Conservation (phyloP, 306 rosid genomes). For the Lagenaria siceraria region DNA sequence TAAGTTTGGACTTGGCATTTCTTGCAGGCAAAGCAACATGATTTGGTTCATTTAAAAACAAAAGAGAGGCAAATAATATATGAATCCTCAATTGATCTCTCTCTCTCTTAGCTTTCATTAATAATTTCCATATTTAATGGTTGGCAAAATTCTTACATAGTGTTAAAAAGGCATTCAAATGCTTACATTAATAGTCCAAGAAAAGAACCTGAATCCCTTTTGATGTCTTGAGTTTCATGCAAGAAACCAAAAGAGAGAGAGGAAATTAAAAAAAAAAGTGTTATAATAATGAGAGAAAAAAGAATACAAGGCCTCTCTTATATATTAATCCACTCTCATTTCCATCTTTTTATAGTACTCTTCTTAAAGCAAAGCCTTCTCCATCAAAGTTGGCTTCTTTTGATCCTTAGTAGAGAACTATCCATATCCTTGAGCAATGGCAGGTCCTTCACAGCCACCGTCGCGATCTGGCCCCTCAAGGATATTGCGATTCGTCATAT, state of each 20-base stretch:
- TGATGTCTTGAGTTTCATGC: slow-evolving; percentile 86
- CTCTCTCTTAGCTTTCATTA: too few relatives aligned
- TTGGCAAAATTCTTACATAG: neutral
- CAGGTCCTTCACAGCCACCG: slow-evolving; percentile 14
- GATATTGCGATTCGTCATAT: slow-evolving; percentile 26
- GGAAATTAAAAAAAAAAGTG: neutral
- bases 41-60: neutral
- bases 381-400: neutral
- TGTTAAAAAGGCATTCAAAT: neutral
- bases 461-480: slow-evolving; percentile 1
- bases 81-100: neutral
- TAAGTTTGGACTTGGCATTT: neutral
- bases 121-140: neutral
- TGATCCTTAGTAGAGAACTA: neutral
- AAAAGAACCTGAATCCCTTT: slow-evolving; percentile 3
- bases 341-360: neutral
- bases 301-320: slow-evolving; percentile 9
- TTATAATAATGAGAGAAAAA: neutral
- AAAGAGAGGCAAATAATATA: neutral
- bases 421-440: slow-evolving; percentile 28
- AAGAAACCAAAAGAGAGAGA: slow-evolving; percentile 48
- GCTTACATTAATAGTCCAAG: slow-evolving; percentile 25
- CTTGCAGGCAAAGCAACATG: slow-evolving; percentile 6
- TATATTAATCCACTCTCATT: neutral
- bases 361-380: neutral